Conservation (phyloP, 306 rosid species). For the Inga oerstediana region DNA sequence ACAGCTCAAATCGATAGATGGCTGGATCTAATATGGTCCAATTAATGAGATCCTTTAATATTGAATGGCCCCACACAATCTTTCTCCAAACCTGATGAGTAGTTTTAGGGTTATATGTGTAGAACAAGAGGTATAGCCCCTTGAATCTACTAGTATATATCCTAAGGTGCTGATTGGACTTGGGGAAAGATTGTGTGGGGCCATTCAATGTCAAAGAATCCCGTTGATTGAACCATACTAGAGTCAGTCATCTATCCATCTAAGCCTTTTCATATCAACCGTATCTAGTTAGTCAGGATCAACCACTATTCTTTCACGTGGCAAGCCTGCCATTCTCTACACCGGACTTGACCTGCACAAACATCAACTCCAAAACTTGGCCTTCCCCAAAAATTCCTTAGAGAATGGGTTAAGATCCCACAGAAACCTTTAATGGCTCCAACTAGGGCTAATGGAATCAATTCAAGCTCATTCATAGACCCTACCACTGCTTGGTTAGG, state of each 20-base stretch:
- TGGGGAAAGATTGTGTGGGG: constrained; percentile 95
- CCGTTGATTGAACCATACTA: constrained; percentile 72
- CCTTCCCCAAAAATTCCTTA: constrained; percentile 65
- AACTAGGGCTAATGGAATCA: constrained; percentile 45
- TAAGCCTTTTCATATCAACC: constrained; percentile 61
- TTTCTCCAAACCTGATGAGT: too few species aligned
- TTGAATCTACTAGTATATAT: constrained; percentile 63
- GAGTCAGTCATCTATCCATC: constrained; percentile 70
- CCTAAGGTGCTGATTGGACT: constrained; percentile 72
- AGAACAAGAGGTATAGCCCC: too few species aligned
- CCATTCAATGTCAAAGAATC: constrained; percentile 79
- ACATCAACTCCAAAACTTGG: constrained; percentile 75
- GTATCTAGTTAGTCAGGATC: constrained; percentile 85
- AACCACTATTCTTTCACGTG: constrained; percentile 55
- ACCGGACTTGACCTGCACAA: constrained; percentile 64
- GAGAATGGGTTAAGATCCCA: constrained; percentile 65
- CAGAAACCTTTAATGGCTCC: constrained; percentile 71
- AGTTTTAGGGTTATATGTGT: too few species aligned
- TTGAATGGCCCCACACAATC: too few species aligned
- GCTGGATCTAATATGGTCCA: too few species aligned
- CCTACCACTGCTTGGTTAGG: constrained; percentile 88
- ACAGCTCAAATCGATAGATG: too few species aligned
- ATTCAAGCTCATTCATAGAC: constrained; percentile 74
- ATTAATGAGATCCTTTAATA: too few species aligned
- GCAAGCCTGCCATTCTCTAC: constrained; percentile 63